Base-by-base conservation (phyloP, 805 yeast genomes). In the Ogataea allantospora region DNA sequence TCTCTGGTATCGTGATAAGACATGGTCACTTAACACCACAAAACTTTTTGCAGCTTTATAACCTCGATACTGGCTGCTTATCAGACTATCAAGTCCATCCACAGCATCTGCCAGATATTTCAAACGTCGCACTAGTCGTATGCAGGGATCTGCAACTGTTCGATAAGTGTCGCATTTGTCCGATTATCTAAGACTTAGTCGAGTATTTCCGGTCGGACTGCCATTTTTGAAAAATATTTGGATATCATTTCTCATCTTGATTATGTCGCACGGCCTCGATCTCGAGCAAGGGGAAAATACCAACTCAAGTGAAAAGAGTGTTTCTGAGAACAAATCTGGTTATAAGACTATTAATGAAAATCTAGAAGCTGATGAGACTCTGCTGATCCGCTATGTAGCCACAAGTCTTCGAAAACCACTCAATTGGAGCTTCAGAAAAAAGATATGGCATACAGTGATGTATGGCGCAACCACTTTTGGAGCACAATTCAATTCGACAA, bases 401-500 rank as follows among this genome's bases (percentile, higher is more conserved):
- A 12, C 27, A n/a, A 24, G 27, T 14, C 5, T n/a, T n/a, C 27
- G 11, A 15, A 55, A 44, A 30, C 66, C 69, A 3, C 50, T 47
- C 13, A 67, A 67, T 41, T 68, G 74, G 74, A 15, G 62, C 2
- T 22, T 40, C 12, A 29, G 29, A 7, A 60, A 54, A 40, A 71
- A 69, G 47, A 43, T 60, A 9, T 18, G 46, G 14, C 72, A 71
- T 30, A 71, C 76, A 0, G 43, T 63, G 6, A 36, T 63, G 17
- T 71, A 57, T 41, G 71, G 67, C 3, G 39, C 64, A 26, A 58
- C 61, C 17, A 69, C 75, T 0, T 64, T 66, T 44, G 62, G 70
- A 2, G 72, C 74, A 6, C 75, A 75, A 30, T 54, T 70, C 49
- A 73, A 77, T 26, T 73, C 81, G 6, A 73, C 83, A 3, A 68